Base-by-base conservation (phyloP, 495 filamentous ascomycete genomes). In the Penicillium cosmopolitanum region DNA sequence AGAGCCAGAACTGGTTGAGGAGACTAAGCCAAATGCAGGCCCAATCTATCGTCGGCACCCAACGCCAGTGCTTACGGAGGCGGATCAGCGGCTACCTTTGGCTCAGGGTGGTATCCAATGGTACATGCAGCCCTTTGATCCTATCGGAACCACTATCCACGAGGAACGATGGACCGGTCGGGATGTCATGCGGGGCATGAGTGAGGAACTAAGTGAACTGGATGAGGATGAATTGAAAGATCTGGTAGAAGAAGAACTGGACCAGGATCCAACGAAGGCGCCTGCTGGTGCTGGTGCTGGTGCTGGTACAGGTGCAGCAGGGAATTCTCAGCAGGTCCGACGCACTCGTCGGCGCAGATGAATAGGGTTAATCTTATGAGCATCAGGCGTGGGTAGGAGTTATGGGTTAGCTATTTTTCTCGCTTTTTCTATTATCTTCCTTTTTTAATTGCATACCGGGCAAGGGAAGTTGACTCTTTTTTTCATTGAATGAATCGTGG, bases 51-150 rank as follows among this genome's bases (percentile, higher is more conserved):
- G 60, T 19, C 57, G 68, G 54, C 68, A 68, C 51, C 68, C 68
- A 8, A 71, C 68, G 1, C 68, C 68, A 10, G 25, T 62, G 8
- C 23, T 71, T 47, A 63, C 51, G 33, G 76, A 78, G 51, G 79
- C 78, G 33, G 79, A 85, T 31, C 77, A 84, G 43, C 72, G 79
- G 10, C 80, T 85, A 16, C 76, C 82, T 5, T 74, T 95, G 34
- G 80, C 83, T 4, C 77, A 87, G 50, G 93, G 93, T 48, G 93
- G 93, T 12, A 80, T 94, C 7, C 87, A 89, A 11, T 96, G 93
- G 92, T 97, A 96, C 75, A 85, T 96, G 65, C 80, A 92, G 60
- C 83, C 85, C 11, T 94, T 95, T 66, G 85, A 94, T 38, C 90
- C 89, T 0, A 68, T 83, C 52, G 92, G 94, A 16, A 96, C 90